Base-by-base conservation (phyloP, 257 asterid species). In the Catharanthus roseus region DNA sequence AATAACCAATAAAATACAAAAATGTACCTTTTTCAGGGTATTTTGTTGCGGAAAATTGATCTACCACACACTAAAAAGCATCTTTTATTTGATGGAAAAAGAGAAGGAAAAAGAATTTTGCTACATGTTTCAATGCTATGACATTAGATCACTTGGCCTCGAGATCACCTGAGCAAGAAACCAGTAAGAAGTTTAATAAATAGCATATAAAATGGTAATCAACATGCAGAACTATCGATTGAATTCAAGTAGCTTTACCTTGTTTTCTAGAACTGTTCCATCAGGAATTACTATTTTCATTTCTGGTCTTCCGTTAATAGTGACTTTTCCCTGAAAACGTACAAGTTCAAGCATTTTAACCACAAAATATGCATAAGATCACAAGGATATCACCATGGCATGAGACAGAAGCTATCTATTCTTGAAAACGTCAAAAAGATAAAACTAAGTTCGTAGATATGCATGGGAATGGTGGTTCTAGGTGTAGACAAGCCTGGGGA, bases 231-330 rank as follows among this genome's bases (percentile, higher is more conserved):
- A 23, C 13, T 9, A 21, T 4, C 24, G 21, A 10, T 10, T 28
- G 41, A 18, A 4, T 68, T 26, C 39, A 41, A 65, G 61, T 28
- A 10, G 44, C 51, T 65, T 67, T 79, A 90, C 97, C 87, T 67
- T 84, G 81, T 93, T 82, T 81, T 83, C 89, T 65, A 93, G 83
- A 65, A 85, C 90, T 38, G 87, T 55, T 31, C 88, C 89, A 67
- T 87, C 91, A 6, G 96, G 96, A 36, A 93, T 75, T 67, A 71
- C 85, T 66, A 93, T 85, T 77, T 76, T 89, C 82, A 71, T 67
- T 44, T 80, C 80, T 6, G 87, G 87, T 70, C 70, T 78, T 34
- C 92, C 87, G 58, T 76, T 77, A 74, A 89, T 93, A 47, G n/a
- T 57, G 66, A 93, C 95, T 65, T 81, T 78, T 34, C 98, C 98